Evolutionary conservation across 2,329 filamentous ascomycete genomes (phyloP).

Genomic region (Xylaria sp.): DNA sequence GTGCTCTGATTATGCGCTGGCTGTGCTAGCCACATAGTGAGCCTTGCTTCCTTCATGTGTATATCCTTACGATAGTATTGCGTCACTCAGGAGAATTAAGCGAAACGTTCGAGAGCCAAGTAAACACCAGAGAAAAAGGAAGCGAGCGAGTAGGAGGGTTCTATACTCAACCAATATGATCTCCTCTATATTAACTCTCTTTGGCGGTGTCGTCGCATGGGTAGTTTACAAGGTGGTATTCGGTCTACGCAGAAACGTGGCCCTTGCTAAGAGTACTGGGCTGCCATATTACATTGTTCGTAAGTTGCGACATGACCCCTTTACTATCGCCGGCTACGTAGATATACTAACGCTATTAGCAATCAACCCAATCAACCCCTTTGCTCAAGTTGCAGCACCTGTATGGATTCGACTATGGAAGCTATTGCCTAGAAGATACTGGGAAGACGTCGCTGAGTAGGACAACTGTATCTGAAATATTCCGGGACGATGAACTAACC

Average conservation of each 20-base stretch:
- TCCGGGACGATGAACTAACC: conserved; percentile 47
- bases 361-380: background rate
- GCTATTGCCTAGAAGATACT: conserved; percentile 56
- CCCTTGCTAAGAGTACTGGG: conserved; percentile 53
- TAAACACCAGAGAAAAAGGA: background rate
- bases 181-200: background rate
- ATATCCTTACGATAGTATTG: background rate
- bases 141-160: background rate
- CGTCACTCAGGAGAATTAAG: background rate
- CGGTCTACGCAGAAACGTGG: conserved; percentile 49
- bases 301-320: conserved; percentile 40
- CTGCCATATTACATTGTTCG: conserved; percentile 57
- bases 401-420: conserved; percentile 60
- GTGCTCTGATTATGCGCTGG: background rate
- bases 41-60: background rate
- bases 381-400: background rate
- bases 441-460: conserved; percentile 63
- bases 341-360: background rate
- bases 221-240: conserved; percentile 26
- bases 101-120: background rate
- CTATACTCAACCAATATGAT: background rate
- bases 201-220: background rate
- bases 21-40: background rate
- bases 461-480: conserved; percentile 29
- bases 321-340: background rate